A percentile compares a stretch with the other conserved stretches of the same genome.
Evolutionary conservation across 495 filamentous ascomycete species (phyloP).

Genomic region (Hypomontagnella submonticulosa): DNA sequence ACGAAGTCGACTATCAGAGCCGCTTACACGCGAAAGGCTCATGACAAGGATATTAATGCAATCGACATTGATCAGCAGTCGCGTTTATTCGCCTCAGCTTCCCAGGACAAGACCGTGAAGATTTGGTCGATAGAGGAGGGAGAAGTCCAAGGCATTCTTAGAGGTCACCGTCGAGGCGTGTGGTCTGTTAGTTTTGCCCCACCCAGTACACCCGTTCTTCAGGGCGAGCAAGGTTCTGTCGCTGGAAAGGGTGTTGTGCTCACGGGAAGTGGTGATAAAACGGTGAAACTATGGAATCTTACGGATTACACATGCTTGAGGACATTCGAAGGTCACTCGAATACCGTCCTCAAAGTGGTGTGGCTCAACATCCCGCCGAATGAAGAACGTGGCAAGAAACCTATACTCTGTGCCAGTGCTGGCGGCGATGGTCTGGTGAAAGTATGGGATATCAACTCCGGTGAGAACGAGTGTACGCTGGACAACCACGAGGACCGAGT

Average conservation of each 20-base stretch:
- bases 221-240: constrained; percentile 72
- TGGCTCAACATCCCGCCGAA: constrained; percentile 77
- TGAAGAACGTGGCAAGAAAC: constrained; percentile 60
- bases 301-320: constrained; percentile 91
- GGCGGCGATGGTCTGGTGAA: constrained; percentile 97
- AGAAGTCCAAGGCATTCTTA: constrained; percentile 87
- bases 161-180: constrained; percentile 91
- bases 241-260: constrained; percentile 79
- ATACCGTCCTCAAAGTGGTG: constrained; percentile 91
- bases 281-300: constrained; percentile 94
- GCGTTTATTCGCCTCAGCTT: constrained; percentile 88
- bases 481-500: constrained; percentile 97
- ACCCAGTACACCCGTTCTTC: constrained; percentile 73
- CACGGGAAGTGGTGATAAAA: constrained; percentile 94
- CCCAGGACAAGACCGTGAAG: constrained; percentile 95
- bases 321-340: constrained; percentile 95
- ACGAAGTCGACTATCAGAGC: constrained; percentile 63
- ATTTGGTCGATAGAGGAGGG: constrained; percentile 92
- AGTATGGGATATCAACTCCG: constrained; percentile 83
- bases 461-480: constrained; percentile 87
- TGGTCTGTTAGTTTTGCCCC: constrained; percentile 95
- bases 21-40: constrained; percentile 86
- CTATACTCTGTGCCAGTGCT: constrained; percentile 79
- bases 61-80: constrained; percentile 78
- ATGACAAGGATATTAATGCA: constrained; percentile 99